Evolutionary conservation across 306 rosid genomes (phyloP).

Genomic region (Geum urbanum): DNA sequence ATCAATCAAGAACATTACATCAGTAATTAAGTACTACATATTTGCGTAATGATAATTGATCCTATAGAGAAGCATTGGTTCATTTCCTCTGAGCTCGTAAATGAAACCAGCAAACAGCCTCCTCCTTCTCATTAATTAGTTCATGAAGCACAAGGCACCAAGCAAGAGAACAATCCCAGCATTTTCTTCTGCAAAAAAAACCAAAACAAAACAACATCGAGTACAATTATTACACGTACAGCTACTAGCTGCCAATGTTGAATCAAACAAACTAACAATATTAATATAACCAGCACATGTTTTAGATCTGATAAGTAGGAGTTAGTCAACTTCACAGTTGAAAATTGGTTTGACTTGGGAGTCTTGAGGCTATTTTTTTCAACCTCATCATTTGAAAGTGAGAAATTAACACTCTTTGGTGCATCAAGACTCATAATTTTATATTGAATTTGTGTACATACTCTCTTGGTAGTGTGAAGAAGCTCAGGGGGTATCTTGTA

Average conservation of each 20-base stretch:
- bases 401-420: background rate
- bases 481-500: slow-evolving; percentile 84
- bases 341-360: slow-evolving; percentile 1
- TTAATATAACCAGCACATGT: no score
- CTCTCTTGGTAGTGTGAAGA: slow-evolving; percentile 61
- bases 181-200: slow-evolving; percentile 62
- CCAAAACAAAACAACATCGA: background rate
- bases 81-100: background rate
- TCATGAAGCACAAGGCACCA: slow-evolving; percentile 76
- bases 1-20: background rate
- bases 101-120: no score
- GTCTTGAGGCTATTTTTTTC: background rate
- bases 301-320: background rate
- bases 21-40: background rate
- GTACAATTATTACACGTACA: background rate
- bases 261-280: background rate
- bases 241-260: background rate
- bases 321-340: background rate
- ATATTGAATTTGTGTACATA: background rate
- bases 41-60: background rate
- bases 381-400: background rate
- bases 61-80: background rate
- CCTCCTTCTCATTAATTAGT: background rate
- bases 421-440: background rate
- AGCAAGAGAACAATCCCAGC: slow-evolving; percentile 75